phyloP scores from a whole-genome alignment of 225 moss, liverwort and hornwort species.

The Physcomitrellopsis africana region DNA sequence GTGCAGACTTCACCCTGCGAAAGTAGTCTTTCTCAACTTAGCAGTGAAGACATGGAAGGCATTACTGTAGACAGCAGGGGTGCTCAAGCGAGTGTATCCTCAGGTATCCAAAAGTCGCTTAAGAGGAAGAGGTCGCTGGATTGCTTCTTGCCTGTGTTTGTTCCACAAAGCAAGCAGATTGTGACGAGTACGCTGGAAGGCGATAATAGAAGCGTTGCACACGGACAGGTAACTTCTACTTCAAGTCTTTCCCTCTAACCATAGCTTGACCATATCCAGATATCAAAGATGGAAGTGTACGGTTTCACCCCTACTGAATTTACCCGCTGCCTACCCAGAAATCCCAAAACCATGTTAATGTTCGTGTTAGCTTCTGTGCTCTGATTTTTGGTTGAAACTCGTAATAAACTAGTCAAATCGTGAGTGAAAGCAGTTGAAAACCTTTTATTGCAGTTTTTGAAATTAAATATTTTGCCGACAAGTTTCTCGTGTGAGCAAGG shows the following conservation, averaged over 20 bases:
- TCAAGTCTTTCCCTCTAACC: conserved; percentile 19
- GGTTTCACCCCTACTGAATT: background rate
- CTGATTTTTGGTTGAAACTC: background rate
- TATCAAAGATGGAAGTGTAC: too few species aligned
- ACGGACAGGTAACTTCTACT: conserved; percentile 33
- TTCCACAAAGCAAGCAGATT: conserved; percentile 28
- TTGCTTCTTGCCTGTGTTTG: conserved; percentile 20
- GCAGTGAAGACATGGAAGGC: conserved; percentile 33
- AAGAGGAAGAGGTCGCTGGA: conserved; percentile 39
- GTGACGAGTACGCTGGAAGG: conserved; percentile 27
- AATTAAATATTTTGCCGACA: background rate
- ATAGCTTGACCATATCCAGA: background rate
- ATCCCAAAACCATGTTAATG: background rate
- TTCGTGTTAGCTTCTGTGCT: background rate
- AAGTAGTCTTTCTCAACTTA: conserved; percentile 17
- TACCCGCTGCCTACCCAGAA: background rate
- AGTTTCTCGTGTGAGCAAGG: too few species aligned
- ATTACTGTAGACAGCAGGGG: conserved; percentile 36
- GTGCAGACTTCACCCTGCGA: conserved; percentile 18
- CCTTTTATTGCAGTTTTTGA: background rate
- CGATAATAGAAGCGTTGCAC: conserved; percentile 18
- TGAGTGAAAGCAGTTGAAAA: background rate
- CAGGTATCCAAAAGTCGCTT: conserved; percentile 24
- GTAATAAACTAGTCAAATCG: background rate
- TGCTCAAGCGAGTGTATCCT: conserved; percentile 35